Evolutionary conservation across 768 basidiomycete genomes (phyloP).

Genomic region (Suillus spraguei): DNA sequence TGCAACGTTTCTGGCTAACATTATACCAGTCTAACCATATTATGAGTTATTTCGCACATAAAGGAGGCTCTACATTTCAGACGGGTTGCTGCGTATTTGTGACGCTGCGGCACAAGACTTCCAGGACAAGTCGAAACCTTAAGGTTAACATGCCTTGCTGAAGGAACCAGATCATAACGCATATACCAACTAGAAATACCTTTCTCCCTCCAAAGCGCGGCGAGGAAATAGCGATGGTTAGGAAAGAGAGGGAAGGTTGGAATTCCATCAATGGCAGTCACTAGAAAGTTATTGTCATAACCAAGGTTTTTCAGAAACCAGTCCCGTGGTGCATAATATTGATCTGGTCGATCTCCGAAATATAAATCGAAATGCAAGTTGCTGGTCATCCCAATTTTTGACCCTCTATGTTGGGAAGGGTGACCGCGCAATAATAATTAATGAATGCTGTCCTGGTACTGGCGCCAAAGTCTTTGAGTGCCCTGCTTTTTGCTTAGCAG

Average conservation of each 20-base stretch:
- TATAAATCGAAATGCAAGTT: slow-evolving; percentile 27
- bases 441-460: slow-evolving; percentile 34
- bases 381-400: slow-evolving; percentile 46
- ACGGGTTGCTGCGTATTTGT: slow-evolving; percentile 2
- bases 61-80: slow-evolving; percentile 32
- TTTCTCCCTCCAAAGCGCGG: slow-evolving; percentile 44
- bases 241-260: slow-evolving; percentile 45
- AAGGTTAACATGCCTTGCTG: slow-evolving; percentile 31
- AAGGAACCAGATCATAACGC: slow-evolving; percentile 25
- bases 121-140: slow-evolving; percentile 15
- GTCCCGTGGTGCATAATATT: slow-evolving; percentile 42
- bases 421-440: slow-evolving; percentile 44
- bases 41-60: slow-evolving; percentile 65
- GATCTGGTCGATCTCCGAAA: not conserved
- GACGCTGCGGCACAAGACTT: not conserved
- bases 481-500: not conserved
- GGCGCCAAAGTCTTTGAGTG: not conserved
- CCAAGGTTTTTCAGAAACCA: slow-evolving; percentile 69
- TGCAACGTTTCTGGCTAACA: slow-evolving; percentile 38
- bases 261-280: slow-evolving; percentile 67
- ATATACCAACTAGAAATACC: slow-evolving; percentile 24
- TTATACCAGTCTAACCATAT: slow-evolving; percentile 48
- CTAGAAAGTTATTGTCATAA: slow-evolving; percentile 66
- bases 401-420: slow-evolving; percentile 66
- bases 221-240: slow-evolving; percentile 52